Base-by-base conservation (phyloP, 176 grass and related monocot genomes). In the Zea mays region DNA sequence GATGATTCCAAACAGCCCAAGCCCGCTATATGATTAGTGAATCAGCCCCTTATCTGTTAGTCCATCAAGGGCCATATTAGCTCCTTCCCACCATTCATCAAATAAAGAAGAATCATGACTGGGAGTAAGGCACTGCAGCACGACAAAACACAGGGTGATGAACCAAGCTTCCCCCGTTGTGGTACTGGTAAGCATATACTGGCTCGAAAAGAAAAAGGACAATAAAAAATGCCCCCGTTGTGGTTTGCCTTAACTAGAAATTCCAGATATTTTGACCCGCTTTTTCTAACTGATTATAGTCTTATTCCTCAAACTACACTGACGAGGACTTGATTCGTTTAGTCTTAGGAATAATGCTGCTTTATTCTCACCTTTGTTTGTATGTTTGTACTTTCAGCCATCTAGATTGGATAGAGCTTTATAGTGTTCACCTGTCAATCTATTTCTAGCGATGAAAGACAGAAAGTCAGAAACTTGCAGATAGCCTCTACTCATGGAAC, bases 381-480 rank as follows among this genome's bases (percentile, higher is more conserved):
- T n/a, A n/a, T 71, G 44, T 78, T 70, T 35, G 64, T 39, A n/a
- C 8, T 56, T 37, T 69, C 62, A 68, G 45, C 10, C 16, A 67
- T 35, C 17, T 38, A 69, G 5, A 68, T 58, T 46, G 17, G 51
- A 44, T 43, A 85, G 37, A 62, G 3, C 63, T 73, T 63, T n/a
- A 57, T 80, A 65, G 33, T 33, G 13, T 20, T 81, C n/a, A 12
- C 51, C 15, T 62, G 69, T 13, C 46, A 64, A 60, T 41, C 46
- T 43, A 80, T 80, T 47, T 70, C n/a, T 40, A 14, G 14, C 38
- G 9, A 37, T 47, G 8, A 69, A 34, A 36, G 13, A 44, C n/a
- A n/a, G n/a, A n/a, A n/a, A n/a, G n/a, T n/a, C 8, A 71, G 5
- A 59, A 43, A 48, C 61, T 14, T 65, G 42, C 7, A 61, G 27